phyloP scores from a whole-genome alignment of 306 rosid genomes.

The Lupinus albus region DNA sequence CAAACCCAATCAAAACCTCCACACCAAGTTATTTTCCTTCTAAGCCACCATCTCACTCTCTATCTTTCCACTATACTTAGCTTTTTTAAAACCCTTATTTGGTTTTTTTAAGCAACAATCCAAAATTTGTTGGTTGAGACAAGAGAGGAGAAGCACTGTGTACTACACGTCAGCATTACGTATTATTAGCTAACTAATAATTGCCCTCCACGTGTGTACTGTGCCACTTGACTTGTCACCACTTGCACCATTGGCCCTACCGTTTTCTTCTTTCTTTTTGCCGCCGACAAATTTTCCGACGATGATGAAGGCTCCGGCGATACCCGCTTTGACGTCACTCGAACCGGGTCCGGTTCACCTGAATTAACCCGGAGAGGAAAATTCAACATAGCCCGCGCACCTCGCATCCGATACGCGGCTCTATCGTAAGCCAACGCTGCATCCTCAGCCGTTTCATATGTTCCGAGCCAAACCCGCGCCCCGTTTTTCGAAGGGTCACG shows the following conservation, averaged over 20 bases:
- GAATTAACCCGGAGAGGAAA: slow-evolving; percentile 87
- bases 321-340: slow-evolving; percentile 64
- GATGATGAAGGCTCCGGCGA: slow-evolving; percentile 55
- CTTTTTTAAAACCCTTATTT: background rate
- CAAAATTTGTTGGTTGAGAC: slow-evolving; percentile 2
- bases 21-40: background rate
- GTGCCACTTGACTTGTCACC: slow-evolving; percentile 28
- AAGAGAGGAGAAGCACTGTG: background rate
- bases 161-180: slow-evolving; percentile 34
- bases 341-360: slow-evolving; percentile 87
- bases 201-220: slow-evolving; percentile 34
- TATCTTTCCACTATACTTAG: background rate
- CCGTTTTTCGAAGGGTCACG: slow-evolving; percentile 95
- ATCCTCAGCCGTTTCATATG: slow-evolving; percentile 90
- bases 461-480: slow-evolving; percentile 94
- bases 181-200: slow-evolving; percentile 36
- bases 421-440: slow-evolving; percentile 92
- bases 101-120: background rate
- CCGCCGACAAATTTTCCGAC: slow-evolving; percentile 47
- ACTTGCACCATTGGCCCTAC: slow-evolving; percentile 35
- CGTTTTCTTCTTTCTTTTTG: slow-evolving; percentile 57
- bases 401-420: slow-evolving; percentile 92
- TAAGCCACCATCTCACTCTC: background rate
- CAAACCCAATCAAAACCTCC: slow-evolving; percentile 29
- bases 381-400: slow-evolving; percentile 75